Evolutionary conservation across 768 basidiomycete species (phyloP).

Genomic region (Amanita pallidorosea): DNA sequence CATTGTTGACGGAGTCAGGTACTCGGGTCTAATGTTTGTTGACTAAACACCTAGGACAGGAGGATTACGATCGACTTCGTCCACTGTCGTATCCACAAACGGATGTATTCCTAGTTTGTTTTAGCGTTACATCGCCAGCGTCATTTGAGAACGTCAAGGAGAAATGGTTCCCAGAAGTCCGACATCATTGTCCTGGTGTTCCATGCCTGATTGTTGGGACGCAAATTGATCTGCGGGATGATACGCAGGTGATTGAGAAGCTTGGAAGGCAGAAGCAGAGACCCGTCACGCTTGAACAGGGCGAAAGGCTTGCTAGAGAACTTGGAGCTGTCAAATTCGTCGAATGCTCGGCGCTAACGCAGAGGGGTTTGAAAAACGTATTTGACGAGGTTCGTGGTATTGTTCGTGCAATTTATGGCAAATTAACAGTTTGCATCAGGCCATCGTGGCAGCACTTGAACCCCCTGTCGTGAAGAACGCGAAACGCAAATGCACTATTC

Average conservation of each 20-base stretch:
- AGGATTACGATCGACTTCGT: conserved; percentile 98
- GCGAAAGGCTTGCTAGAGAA: conserved; percentile 92
- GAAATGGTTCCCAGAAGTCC: conserved; percentile 99
- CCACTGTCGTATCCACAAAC: conserved; percentile 99
- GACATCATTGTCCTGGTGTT: conserved; percentile 98
- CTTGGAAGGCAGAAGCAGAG: conserved; percentile 92
- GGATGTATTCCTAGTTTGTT: conserved; percentile 98
- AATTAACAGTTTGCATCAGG: conserved; percentile 33
- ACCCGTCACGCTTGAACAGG: conserved; percentile 79
- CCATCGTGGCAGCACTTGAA: conserved; percentile 97
- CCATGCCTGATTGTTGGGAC: conserved; percentile 99
- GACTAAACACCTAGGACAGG: conserved; percentile 58
- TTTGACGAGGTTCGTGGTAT: conserved; percentile 87
- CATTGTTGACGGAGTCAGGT: neutral
- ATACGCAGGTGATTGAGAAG: conserved; percentile 89
- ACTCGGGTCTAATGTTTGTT: neutral
- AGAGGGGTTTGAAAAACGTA: conserved; percentile 99
- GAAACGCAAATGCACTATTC: conserved; percentile 72
- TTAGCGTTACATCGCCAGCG: conserved; percentile 96
- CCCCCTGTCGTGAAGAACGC: conserved; percentile 86
- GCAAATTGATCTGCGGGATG: conserved; percentile 94
- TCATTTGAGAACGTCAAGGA: conserved; percentile 99
- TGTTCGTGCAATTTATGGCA: conserved; percentile 1
- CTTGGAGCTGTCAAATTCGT: conserved; percentile 98
- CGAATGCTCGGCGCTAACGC: conserved; percentile 97